These are phyloP conservation scores for Emergomyces pasteurianus DNA, from an alignment of 2,329 filamentous ascomycete genomes.

Conservation along the genomic window DNA sequence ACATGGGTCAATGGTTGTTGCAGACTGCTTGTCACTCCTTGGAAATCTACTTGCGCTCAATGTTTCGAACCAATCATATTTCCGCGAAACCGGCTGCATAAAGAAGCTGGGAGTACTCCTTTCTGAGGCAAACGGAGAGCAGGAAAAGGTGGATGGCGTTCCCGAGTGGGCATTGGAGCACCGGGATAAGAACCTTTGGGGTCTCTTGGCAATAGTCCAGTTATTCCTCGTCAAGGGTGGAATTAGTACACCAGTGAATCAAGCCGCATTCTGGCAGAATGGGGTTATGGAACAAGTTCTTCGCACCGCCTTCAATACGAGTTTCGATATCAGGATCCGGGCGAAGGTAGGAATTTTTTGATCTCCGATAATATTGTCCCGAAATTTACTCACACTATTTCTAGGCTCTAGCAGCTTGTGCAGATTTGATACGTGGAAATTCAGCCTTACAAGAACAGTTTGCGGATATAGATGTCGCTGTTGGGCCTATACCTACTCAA, in stretches of 20 bases:
- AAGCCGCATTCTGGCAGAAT: conserved; percentile 72
- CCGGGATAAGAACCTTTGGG: conserved; percentile 83
- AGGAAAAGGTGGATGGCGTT: conserved; percentile 46
- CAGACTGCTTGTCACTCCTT: conserved; percentile 83
- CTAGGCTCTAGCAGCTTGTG: conserved; percentile 70
- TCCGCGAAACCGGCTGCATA: conserved; percentile 80
- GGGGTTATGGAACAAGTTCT: conserved; percentile 68
- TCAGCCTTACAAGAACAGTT: conserved; percentile 73
- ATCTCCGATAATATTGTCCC: neutral
- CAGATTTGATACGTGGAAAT: conserved; percentile 79
- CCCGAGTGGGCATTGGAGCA: conserved; percentile 66
- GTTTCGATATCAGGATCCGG: conserved; percentile 63
- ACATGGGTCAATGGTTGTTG: conserved; percentile 75
- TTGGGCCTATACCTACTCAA: conserved; percentile 11
- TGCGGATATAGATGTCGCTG: conserved; percentile 65
- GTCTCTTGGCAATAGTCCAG: conserved; percentile 71
- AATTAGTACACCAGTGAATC: conserved; percentile 68
- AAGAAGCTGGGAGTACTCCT: conserved; percentile 59
- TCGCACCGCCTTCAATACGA: conserved; percentile 66
- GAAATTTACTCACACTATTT: conserved; percentile 2
- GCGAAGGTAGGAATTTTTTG: conserved; percentile 49
- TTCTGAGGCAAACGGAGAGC: conserved; percentile 44
- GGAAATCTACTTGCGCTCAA: conserved; percentile 83
- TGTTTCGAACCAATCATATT: conserved; percentile 82
- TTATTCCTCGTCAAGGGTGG: conserved; percentile 78